Base-by-base conservation (phyloP, 1,284 basidiomycete genomes). In the Cutaneotrichosporon arboriforme region DNA sequence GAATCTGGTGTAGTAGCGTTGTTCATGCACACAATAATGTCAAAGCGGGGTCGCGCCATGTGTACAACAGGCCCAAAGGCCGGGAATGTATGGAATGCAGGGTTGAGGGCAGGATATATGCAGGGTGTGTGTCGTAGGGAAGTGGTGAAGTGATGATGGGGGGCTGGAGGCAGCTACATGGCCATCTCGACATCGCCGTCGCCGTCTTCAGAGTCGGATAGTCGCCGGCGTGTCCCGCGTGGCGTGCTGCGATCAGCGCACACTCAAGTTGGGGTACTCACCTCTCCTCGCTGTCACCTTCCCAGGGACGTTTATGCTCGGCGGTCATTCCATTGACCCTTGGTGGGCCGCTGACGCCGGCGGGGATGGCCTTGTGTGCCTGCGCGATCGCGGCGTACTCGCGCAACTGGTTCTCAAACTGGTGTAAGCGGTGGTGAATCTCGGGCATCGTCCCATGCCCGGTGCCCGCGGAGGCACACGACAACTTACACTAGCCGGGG, bases 321-420 rank as follows among this genome's bases (percentile, higher is more conserved):
- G 18, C 9, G 26, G 26, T 10, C 7, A 31, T 10, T 5, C 26
- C 26, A 10, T 31, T 31, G 26, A 31, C 7, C 7, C 26, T 10
- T 7, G 26, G 26, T 10, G 26, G 7, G 44, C 46, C 56, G 8
- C 8, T n/a, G 9, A 34, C 22, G 22, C 13, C 13, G 8, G 13
- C 13, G 4, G 14, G 15, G n/a, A 63, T 50, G 52, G 66, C 64
- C 57, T 63, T 63, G 46, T 70, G 65, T 2, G 70, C 70, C 35
- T 64, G 51, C 15, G 65, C 90, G 63, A 93, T 92, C 4, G 88
- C 86, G 72, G 91, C 88, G 61, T 91, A 93, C 76, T 92, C 89
- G 79, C 90, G 90, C 63, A 92, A 84, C 70, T 93, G 90, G 5
- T 84, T 85, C 59, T 89, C 73, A 74, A 92, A 92, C 21, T 90